A percentile compares a stretch with the other conserved stretches of the same genome.
Conservation (phyloP, 2,329 filamentous ascomycete genomes). For the Fusarium falciforme region DNA sequence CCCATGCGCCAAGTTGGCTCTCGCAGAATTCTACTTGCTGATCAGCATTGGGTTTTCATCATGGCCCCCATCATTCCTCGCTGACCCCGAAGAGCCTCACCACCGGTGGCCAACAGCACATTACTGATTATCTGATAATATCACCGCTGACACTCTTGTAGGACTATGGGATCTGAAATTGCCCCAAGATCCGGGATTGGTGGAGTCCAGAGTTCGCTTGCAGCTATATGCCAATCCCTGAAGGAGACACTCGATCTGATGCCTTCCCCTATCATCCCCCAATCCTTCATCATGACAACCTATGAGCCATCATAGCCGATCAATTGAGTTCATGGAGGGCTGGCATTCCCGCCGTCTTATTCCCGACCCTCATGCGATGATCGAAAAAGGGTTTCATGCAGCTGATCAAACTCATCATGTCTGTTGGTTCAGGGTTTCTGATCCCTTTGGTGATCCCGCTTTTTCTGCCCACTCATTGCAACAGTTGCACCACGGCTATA, state of each 20-base stretch:
- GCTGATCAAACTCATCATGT: background rate
- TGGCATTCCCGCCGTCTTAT: background rate
- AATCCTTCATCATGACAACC: background rate
- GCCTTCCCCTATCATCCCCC: background rate
- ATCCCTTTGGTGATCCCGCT: conserved; percentile 6
- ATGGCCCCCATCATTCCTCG: background rate
- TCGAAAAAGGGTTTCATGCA: background rate
- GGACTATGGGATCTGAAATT: background rate
- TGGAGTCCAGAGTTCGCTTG: background rate
- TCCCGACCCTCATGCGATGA: background rate
- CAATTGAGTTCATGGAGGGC: conserved; percentile 1
- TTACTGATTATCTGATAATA: conserved; percentile 9
- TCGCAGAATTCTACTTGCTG: background rate
- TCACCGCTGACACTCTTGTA: background rate
- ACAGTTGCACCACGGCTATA: background rate
- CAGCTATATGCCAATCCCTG: background rate
- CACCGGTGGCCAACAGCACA: background rate
- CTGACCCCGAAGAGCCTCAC: background rate
- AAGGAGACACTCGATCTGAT: background rate
- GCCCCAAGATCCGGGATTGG: background rate
- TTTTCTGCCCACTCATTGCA: conserved; percentile 1
- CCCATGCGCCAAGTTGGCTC: background rate
- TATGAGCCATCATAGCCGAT: background rate
- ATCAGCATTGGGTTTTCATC: background rate
- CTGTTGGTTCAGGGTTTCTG: background rate